phyloP scores from a whole-genome alignment of 495 filamentous ascomycete genomes.

The Tetracladium marchalianum region DNA sequence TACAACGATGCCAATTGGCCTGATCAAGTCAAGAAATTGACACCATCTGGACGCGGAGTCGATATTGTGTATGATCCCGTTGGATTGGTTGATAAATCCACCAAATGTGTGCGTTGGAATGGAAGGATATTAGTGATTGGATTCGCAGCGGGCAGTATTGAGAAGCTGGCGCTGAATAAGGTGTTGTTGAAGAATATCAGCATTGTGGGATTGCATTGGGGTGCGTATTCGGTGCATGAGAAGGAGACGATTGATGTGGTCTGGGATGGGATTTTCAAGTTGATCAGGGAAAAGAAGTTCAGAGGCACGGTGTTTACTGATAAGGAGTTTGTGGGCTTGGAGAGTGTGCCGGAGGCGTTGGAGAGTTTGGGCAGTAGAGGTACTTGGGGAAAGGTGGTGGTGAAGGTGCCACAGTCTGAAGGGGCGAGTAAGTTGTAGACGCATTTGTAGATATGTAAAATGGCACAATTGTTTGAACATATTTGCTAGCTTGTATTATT shows the following conservation, averaged over 20 bases:
- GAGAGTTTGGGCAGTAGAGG: slow-evolving; percentile 66
- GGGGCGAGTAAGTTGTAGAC: slow-evolving; percentile 40
- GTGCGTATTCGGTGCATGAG: slow-evolving; percentile 67
- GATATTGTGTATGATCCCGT: slow-evolving; percentile 91
- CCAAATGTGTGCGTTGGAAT: slow-evolving; percentile 89
- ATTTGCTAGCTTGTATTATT: too few relatives aligned
- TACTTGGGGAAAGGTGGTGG: slow-evolving; percentile 95
- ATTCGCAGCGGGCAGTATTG: slow-evolving; percentile 81
- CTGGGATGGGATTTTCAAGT: slow-evolving; percentile 70
- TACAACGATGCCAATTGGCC: slow-evolving; percentile 67
- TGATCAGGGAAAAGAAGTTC: slow-evolving; percentile 73
- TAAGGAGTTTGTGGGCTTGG: slow-evolving; percentile 70
- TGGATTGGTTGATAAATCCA: slow-evolving; percentile 69
- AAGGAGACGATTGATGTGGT: slow-evolving; percentile 58
- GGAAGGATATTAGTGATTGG: slow-evolving; percentile 79
- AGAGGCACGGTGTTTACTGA: slow-evolving; percentile 73
- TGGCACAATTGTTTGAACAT: too few relatives aligned
- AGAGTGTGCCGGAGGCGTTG: slow-evolving; percentile 67
- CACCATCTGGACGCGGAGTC: slow-evolving; percentile 60
- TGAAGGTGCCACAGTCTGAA: slow-evolving; percentile 64
- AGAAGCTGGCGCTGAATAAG: slow-evolving; percentile 86
- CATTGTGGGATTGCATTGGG: slow-evolving; percentile 87
- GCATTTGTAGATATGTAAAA: not conserved
- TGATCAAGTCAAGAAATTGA: slow-evolving; percentile 65
- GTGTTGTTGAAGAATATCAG: slow-evolving; percentile 91